A percentile compares a stretch with the other conserved stretches of the same genome.
These are phyloP conservation scores for Hygrocybe punicea DNA, from an alignment of 768 basidiomycete genomes.

Conservation along the genomic window DNA sequence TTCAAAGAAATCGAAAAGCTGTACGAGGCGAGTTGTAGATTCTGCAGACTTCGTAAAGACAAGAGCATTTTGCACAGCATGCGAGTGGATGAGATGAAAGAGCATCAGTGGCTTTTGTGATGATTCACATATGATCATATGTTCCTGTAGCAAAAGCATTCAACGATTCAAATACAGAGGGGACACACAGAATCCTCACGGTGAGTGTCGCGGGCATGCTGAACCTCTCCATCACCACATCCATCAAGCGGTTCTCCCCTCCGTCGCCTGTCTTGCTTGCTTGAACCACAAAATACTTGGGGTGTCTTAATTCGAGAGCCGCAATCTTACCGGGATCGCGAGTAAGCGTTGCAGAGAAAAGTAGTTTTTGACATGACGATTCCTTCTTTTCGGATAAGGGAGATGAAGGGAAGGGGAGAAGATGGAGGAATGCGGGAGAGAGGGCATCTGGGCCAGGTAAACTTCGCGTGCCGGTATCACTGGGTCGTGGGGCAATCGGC, in stretches of 20 bases:
- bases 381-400: constrained; percentile 57
- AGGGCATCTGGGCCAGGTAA: constrained; percentile 49
- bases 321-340: constrained; percentile 91
- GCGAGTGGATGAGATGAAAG: constrained; percentile 75
- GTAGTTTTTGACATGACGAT: constrained; percentile 84
- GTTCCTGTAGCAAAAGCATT: constrained; percentile 57
- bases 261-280: constrained; percentile 17
- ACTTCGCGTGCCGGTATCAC: not conserved
- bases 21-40: constrained; percentile 77
- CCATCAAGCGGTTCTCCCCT: constrained; percentile 37
- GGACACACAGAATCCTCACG: constrained; percentile 40
- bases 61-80: constrained; percentile 63
- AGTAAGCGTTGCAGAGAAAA: constrained; percentile 95
- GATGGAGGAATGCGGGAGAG: constrained; percentile 56
- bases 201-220: constrained; percentile 75
- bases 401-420: constrained; percentile 41
- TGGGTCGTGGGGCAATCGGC: not conserved
- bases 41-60: constrained; percentile 98
- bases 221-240: constrained; percentile 69
- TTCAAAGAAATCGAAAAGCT: constrained; percentile 80
- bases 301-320: constrained; percentile 69
- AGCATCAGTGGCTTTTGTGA: constrained; percentile 84
- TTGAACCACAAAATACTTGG: constrained; percentile 88
- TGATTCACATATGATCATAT: constrained; percentile 77
- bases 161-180: not conserved